Conservation (phyloP, 2,329 filamentous ascomycete genomes). For the Fusarium sp. region DNA sequence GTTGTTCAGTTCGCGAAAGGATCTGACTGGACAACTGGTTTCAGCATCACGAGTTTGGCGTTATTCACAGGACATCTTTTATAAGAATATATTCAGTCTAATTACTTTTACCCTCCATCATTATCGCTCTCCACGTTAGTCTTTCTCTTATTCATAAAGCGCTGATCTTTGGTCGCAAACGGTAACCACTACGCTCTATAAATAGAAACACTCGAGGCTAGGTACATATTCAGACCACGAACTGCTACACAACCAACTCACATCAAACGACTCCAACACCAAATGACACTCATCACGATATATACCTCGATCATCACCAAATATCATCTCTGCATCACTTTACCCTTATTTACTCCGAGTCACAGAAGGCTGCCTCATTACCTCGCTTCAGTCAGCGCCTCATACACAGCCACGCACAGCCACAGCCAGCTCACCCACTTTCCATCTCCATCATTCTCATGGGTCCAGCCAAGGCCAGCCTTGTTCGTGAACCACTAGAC, state of each 20-base stretch:
- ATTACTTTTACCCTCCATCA: no score
- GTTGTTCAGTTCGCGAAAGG: no score
- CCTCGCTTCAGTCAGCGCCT: neutral
- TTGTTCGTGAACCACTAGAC: slow-evolving; percentile 30
- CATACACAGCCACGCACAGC: slow-evolving; percentile 38
- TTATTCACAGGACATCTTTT: no score
- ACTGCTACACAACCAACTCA: neutral
- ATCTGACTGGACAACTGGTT: no score
- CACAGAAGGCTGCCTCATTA: slow-evolving; percentile 11
- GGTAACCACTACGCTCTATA: neutral
- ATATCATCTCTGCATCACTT: no score
- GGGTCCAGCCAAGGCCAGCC: slow-evolving; percentile 16
- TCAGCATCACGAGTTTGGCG: no score
- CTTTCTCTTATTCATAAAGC: neutral
- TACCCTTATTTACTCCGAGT: neutral
- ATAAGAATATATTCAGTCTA: no score
- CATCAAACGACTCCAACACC: neutral
- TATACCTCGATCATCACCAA: neutral
- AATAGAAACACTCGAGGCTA: neutral
- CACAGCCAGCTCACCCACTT: slow-evolving; percentile 45
- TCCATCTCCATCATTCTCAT: slow-evolving; percentile 24
- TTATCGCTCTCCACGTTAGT: neutral
- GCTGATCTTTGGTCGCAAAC: neutral
- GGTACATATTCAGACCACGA: neutral
- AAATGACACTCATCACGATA: neutral